These are phyloP conservation scores for Condylostoma magnum DNA, from an alignment of 169 alveolate species.

Conservation along the genomic window DNA sequence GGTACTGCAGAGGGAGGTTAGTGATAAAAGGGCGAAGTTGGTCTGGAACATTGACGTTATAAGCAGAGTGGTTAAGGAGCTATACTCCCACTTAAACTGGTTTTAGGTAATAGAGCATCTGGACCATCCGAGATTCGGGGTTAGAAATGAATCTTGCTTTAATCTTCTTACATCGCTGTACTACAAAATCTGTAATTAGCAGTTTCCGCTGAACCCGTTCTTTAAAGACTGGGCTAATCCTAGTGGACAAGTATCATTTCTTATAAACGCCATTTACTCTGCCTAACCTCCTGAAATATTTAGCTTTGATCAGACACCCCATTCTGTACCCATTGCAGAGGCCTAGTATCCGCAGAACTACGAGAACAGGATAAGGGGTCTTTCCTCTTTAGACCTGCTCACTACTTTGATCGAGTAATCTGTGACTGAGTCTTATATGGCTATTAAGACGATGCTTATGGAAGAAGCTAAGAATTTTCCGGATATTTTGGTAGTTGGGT, in stretches of 20 bases:
- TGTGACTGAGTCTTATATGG: constrained; percentile 26
- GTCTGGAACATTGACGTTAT: constrained; percentile 29
- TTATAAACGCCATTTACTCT: constrained; percentile 23
- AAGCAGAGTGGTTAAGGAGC: constrained; percentile 6
- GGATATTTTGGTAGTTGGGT: constrained; percentile 12
- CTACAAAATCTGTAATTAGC: constrained; percentile 2
- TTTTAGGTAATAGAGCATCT: constrained; percentile 5
- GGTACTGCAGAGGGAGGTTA: background rate
- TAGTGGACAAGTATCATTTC: constrained; percentile 27
- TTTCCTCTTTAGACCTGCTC: constrained; percentile 9
- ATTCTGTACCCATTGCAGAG: constrained; percentile 7
- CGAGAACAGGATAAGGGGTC: constrained; percentile 2
- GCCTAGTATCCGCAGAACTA: background rate
- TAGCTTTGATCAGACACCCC: constrained; percentile 10
- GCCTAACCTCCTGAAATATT: constrained; percentile 2
- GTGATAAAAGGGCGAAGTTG: background rate
- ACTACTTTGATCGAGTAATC: constrained; percentile 9
- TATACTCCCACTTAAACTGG: constrained; percentile 12
- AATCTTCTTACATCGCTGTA: background rate
- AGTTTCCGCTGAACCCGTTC: constrained; percentile 15
- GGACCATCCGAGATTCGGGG: constrained; percentile 17
- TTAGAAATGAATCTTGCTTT: constrained; percentile 12
- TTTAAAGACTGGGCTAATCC: constrained; percentile 26
- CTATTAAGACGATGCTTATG: constrained; percentile 13
- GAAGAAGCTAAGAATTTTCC: constrained; percentile 11